Conservation (phyloP, 192 early-diverging fungal species). For the Spizellomyces sp. region DNA sequence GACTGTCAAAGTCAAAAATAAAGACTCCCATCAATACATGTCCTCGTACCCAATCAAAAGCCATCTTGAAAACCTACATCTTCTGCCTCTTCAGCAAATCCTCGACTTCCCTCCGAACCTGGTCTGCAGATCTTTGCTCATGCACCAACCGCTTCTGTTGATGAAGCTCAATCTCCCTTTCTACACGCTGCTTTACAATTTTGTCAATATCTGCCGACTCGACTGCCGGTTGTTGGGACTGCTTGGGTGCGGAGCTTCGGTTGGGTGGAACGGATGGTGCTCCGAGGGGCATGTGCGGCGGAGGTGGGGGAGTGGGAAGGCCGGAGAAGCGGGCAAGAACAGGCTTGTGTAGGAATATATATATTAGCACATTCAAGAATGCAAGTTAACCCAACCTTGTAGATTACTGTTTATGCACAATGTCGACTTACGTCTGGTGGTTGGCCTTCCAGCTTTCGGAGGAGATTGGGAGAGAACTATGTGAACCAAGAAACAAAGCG, state of each 20-base stretch:
- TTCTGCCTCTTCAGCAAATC: slow-evolving; percentile 42
- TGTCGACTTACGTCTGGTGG: slow-evolving; percentile 19
- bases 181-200: slow-evolving; percentile 37
- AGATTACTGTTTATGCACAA: neutral
- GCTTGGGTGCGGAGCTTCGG: no score
- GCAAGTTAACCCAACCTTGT: no score
- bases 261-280: no score
- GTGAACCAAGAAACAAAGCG: no score
- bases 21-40: neutral
- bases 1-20: slow-evolving; percentile 10
- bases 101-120: slow-evolving; percentile 47
- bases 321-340: slow-evolving; percentile 7
- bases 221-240: no score
- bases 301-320: slow-evolving; percentile 1
- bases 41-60: neutral
- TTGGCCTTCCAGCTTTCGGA: slow-evolving; percentile 34
- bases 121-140: slow-evolving; percentile 46
- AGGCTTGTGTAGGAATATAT: neutral
- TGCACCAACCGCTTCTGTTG: slow-evolving; percentile 37
- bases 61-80: slow-evolving; percentile 26
- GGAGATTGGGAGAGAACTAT: slow-evolving; percentile 33
- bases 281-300: no score
- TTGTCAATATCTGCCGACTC: slow-evolving; percentile 25
- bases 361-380: no score
- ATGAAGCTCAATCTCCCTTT: slow-evolving; percentile 38